phyloP scores from a whole-genome alignment of 192 early-diverging fungal species.

The Coemansia sp. region DNA sequence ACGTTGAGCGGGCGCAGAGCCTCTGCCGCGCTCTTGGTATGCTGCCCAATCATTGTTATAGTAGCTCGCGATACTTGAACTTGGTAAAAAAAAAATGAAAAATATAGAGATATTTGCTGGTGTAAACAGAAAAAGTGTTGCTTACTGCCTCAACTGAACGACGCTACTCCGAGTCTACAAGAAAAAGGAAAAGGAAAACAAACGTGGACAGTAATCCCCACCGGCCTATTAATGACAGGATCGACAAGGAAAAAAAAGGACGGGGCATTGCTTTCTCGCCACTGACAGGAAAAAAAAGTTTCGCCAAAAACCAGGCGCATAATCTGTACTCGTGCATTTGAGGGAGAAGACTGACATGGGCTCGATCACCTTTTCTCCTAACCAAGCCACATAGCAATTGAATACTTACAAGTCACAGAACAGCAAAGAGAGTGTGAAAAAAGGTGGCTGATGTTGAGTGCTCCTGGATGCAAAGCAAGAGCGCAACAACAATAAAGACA shows the following conservation, averaged over 20 bases:
- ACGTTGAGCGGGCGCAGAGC: slow-evolving; percentile 74
- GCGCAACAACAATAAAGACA: background rate
- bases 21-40: slow-evolving; percentile 49
- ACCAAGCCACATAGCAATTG: background rate
- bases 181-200: background rate
- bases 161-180: background rate
- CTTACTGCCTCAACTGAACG: background rate
- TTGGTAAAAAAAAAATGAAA: background rate
- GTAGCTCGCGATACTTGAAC: background rate
- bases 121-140: background rate
- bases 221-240: background rate
- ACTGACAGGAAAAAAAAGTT: background rate
- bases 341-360: background rate
- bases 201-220: background rate
- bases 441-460: background rate
- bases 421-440: background rate
- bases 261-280: background rate
- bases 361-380: background rate
- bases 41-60: slow-evolving; percentile 37
- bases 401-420: background rate
- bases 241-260: background rate
- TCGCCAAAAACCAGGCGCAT: background rate
- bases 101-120: background rate
- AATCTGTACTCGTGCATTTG: background rate
- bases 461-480: slow-evolving; percentile 36